phyloP scores from a whole-genome alignment of 208 protist genomes.

The Perkinsela sp. region DNA sequence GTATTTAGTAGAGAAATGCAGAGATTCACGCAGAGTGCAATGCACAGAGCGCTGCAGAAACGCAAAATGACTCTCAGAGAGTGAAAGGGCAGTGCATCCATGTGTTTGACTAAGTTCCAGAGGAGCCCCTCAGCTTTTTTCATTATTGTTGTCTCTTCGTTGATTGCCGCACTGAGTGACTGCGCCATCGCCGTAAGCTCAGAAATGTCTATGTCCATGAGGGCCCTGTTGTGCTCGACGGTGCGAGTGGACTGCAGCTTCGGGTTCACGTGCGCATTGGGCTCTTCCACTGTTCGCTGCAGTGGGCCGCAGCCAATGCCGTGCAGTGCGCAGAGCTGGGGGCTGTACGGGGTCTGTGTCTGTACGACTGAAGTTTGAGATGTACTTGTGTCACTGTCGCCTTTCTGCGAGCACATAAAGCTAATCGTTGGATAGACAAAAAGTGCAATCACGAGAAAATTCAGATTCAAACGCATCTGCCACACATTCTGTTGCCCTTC shows the following conservation, averaged over 20 bases:
- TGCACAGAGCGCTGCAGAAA: neutral
- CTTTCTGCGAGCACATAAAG: no score
- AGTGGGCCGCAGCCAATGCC: neutral
- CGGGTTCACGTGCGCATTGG: neutral
- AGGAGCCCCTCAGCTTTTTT: neutral
- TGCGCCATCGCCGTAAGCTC: neutral
- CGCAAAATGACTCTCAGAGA: neutral
- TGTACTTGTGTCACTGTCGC: no score
- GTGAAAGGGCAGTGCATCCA: neutral
- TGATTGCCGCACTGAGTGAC: neutral
- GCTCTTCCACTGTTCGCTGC: neutral
- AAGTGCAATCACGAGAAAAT: no score
- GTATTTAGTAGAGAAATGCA: neutral
- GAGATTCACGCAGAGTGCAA: neutral
- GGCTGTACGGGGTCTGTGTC: neutral
- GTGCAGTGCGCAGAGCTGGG: neutral
- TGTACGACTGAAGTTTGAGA: neutral
- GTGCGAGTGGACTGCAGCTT: neutral
- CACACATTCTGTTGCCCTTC: no score
- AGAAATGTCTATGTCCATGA: neutral
- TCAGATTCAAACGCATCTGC: no score
- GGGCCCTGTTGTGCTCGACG: neutral
- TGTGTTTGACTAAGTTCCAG: neutral
- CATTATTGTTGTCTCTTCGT: neutral
- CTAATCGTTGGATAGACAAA: no score